phyloP scores from a whole-genome alignment of 768 basidiomycete genomes.

The Gyrodon lividus region DNA sequence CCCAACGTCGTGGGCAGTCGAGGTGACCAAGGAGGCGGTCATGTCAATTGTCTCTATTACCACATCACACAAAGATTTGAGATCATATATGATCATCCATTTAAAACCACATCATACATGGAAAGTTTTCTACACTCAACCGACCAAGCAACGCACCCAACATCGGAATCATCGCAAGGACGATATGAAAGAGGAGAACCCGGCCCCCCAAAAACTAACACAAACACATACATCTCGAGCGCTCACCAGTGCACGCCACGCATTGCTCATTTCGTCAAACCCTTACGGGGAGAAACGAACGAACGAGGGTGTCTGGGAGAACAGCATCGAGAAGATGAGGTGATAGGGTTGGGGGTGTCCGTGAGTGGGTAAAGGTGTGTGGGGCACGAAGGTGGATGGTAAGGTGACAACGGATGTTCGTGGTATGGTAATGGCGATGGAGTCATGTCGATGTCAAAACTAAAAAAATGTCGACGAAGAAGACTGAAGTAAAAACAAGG shows the following conservation, averaged over 20 bases:
- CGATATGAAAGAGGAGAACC: background rate
- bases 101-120: slow-evolving; percentile 2
- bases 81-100: slow-evolving; percentile 9
- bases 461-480: slow-evolving; percentile 14
- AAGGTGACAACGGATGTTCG: slow-evolving; percentile 1
- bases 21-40: too few species aligned
- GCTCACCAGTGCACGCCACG: slow-evolving; percentile 43
- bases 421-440: background rate
- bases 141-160: slow-evolving; percentile 8
- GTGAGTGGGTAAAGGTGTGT: background rate
- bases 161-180: background rate
- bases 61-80: background rate
- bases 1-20: too few species aligned
- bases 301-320: slow-evolving; percentile 16
- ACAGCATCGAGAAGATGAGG: slow-evolving; percentile 22
- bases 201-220: slow-evolving; percentile 5
- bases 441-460: background rate
- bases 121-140: slow-evolving; percentile 12
- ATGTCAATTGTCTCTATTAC: too few species aligned
- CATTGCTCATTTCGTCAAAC: slow-evolving; percentile 43
- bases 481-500: slow-evolving; percentile 9
- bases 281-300: slow-evolving; percentile 46
- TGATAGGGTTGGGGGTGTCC: slow-evolving; percentile 4
- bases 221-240: slow-evolving; percentile 28
- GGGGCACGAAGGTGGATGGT: slow-evolving; percentile 1